A percentile compares a stretch with the other conserved stretches of the same genome.
Evolutionary conservation across 2,329 filamentous ascomycete genomes (phyloP).

Genomic region (Tolypocladium tundrense): DNA sequence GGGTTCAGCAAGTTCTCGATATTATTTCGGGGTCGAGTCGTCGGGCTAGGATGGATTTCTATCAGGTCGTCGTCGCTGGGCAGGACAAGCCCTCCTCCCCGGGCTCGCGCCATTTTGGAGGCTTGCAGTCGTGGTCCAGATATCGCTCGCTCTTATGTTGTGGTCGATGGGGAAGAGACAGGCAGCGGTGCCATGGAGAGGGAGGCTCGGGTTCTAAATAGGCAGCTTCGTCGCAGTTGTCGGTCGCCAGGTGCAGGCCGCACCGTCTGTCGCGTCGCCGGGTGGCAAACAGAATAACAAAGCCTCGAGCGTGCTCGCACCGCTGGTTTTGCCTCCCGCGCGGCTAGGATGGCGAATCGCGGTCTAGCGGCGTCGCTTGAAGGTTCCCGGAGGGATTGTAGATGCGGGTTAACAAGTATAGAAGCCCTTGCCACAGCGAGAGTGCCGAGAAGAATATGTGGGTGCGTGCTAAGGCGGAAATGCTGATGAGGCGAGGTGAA

Average conservation of each 20-base stretch:
- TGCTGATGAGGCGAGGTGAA: neutral
- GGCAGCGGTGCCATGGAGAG: neutral
- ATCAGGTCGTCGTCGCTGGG: slow-evolving; percentile 22
- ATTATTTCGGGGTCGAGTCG: neutral
- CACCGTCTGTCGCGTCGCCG: neutral
- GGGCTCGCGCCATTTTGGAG: slow-evolving; percentile 8
- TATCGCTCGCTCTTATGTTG: neutral
- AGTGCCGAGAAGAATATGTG: neutral
- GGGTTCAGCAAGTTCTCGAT: slow-evolving; percentile 7
- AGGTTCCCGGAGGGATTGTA: neutral
- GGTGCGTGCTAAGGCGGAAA: neutral
- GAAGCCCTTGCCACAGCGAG: neutral
- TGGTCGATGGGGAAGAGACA: neutral
- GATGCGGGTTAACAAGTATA: neutral
- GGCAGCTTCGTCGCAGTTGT: neutral
- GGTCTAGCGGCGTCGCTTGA: neutral
- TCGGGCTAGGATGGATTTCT: slow-evolving; percentile 17
- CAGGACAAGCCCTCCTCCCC: slow-evolving; percentile 5
- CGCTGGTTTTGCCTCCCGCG: neutral
- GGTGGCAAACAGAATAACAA: neutral
- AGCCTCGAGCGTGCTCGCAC: neutral
- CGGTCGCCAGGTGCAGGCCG: neutral
- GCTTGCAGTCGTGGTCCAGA: neutral
- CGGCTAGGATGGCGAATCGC: neutral
- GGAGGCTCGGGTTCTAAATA: neutral